Conservation (phyloP, 441 rosid genomes). For the Mallotus repandus region DNA sequence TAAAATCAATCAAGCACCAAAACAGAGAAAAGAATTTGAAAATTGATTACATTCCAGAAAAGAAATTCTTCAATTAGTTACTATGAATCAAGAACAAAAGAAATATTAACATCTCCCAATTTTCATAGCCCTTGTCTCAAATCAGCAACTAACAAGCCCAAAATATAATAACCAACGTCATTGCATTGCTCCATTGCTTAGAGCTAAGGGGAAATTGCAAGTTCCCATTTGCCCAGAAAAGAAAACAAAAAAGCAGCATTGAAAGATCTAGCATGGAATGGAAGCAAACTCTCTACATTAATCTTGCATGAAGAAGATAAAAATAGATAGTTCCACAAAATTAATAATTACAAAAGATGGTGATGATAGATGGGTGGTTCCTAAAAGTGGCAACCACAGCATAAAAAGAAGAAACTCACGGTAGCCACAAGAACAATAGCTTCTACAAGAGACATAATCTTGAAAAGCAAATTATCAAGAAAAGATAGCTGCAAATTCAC, state of each 20-base stretch:
- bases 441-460: conserved; percentile 50
- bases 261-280: background rate
- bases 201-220: background rate
- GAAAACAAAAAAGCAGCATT: background rate
- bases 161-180: background rate
- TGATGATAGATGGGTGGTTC: background rate
- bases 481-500: conserved; percentile 43
- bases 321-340: background rate
- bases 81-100: background rate
- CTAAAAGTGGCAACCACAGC: conserved; percentile 65
- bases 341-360: background rate
- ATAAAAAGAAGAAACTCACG: conserved; percentile 57
- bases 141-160: background rate
- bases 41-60: too few species aligned
- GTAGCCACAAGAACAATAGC: conserved; percentile 52
- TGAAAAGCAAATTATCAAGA: conserved; percentile 51
- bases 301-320: background rate
- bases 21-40: background rate
- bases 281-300: too few species aligned
- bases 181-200: too few species aligned
- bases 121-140: background rate
- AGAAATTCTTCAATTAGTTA: too few species aligned
- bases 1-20: background rate
- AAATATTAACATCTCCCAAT: background rate
- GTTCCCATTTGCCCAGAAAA: background rate